Evolutionary conservation across 441 rosid genomes (phyloP).

Genomic region (Populus hybrid): DNA sequence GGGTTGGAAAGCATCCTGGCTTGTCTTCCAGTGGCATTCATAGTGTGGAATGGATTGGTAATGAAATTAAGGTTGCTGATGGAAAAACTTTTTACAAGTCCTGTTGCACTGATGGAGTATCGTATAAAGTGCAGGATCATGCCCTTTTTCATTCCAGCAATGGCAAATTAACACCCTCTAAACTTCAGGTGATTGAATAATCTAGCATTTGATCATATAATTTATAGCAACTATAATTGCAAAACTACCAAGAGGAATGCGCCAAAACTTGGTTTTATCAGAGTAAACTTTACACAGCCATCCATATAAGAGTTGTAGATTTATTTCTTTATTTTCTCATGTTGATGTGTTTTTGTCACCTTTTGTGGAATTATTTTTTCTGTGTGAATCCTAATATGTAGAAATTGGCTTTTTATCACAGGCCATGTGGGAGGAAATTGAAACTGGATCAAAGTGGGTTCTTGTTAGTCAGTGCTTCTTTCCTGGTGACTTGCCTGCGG

Average conservation of each 20-base stretch:
- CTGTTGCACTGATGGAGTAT: constrained; percentile 45
- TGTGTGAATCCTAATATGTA: background rate
- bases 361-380: background rate
- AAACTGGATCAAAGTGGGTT: constrained; percentile 62
- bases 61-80: constrained; percentile 36
- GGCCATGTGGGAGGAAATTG: constrained; percentile 72
- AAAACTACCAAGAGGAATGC: background rate
- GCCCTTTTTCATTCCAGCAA: constrained; percentile 46
- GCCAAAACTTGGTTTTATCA: background rate
- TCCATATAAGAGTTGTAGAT: background rate
- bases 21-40: constrained; percentile 29
- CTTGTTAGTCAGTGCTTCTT: constrained; percentile 51
- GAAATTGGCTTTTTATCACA: constrained; percentile 27
- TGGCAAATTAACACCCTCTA: constrained; percentile 46
- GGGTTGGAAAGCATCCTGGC: constrained; percentile 13
- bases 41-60: constrained; percentile 47
- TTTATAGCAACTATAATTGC: background rate
- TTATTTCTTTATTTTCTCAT: background rate
- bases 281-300: background rate
- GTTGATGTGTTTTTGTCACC: background rate
- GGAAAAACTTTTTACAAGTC: constrained; percentile 49
- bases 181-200: constrained; percentile 51
- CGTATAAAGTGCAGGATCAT: constrained; percentile 57
- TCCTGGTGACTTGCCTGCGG: constrained; percentile 63
- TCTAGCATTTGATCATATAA: constrained; percentile 5